Evolutionary conservation across 2,329 filamentous ascomycete species (phyloP), one percentile per base, ranked within the genome.

Genomic region (Monosporascus sp.): DNA sequence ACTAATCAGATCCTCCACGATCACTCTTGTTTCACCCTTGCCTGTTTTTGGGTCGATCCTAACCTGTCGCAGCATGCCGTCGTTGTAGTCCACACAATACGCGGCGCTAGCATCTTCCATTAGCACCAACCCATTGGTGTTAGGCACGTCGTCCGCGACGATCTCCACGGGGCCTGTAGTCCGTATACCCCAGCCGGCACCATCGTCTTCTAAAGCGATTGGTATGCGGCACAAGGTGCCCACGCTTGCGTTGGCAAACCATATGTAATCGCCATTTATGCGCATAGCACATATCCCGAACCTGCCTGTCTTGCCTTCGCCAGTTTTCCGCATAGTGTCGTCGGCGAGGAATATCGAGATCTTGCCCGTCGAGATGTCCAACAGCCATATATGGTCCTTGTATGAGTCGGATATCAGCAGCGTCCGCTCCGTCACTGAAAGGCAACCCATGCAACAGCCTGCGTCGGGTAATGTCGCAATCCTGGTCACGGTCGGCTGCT

Each of bases 201-300:
- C 57, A 3, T 50, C 47, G 17, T 60, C 54, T 18, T 51, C 46
- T 3, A 34, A 34, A 46, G 58, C 56, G 20, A 68, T 54, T 1
- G 66, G 66, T 24, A 68, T 52, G 27, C 65, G 64, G 53, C 59
- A 57, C 36, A 68, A 24, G n/a, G 25, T 58, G 50, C 66, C 66
- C 14, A 47, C 54, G 47, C 65, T 62, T n/a, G 59, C 66, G 41
- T 68, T 68, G 11, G 64, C 66, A 54, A 65, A 68, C 54, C 63
- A 67, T 5, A 67, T 36, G 49, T 49, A 63, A 27, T 57, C 48
- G 11, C 54, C 60, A 34, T 57, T 53, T 25, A 68, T 22, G 20
- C 61, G 57, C 5, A 67, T 38, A 6, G 62, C 59, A 53, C 66
- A 68, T 6, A 68, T 51, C 22, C 66, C 65, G 34, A 64, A 67